Percentiles rank a stretch among this genome's conserved stretches.
These are phyloP conservation scores for Drechmeria coniospora DNA, from an alignment of 2,329 filamentous ascomycete genomes.

Conservation along the genomic window DNA sequence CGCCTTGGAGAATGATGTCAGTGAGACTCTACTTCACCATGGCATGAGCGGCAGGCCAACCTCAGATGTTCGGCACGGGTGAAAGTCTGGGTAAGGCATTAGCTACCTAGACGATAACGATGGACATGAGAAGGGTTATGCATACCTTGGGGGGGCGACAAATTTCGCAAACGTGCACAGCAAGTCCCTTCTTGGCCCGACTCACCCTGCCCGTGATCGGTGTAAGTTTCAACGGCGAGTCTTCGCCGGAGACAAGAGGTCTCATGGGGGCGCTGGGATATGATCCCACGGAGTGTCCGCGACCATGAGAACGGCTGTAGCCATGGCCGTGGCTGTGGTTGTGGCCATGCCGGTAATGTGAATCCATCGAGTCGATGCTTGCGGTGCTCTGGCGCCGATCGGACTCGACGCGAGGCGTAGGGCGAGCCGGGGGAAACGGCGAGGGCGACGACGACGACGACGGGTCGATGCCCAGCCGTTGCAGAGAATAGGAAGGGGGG, in stretches of 20 bases:
- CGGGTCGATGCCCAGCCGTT: constrained; percentile 10
- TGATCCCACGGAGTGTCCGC: constrained; percentile 8
- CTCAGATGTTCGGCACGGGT: constrained; percentile 47
- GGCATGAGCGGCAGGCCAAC: no score
- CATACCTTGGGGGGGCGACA: constrained; percentile 36
- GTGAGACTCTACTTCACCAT: no score
- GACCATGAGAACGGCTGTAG: no score
- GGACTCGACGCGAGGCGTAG: constrained; percentile 6
- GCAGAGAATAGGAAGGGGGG: constrained; percentile 14
- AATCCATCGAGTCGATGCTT: constrained; percentile 35
- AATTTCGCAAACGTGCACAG: constrained; percentile 37
- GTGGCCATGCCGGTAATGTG: constrained; percentile 12
- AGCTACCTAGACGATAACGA: background rate
- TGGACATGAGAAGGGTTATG: constrained; percentile 2
- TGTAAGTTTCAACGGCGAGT: constrained; percentile 33
- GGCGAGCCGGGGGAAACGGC: constrained; percentile 11
- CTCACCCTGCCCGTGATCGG: constrained; percentile 42
- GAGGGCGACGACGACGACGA: constrained; percentile 6
- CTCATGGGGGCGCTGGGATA: constrained; percentile 19
- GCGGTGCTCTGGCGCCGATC: constrained; percentile 27
- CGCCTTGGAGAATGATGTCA: constrained; percentile 39
- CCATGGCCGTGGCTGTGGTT: no score
- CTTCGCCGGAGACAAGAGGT: constrained; percentile 23
- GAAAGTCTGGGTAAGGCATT: constrained; percentile 31
- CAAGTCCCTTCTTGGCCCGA: constrained; percentile 43